These are phyloP conservation scores for Rhypophila decipiens DNA, from an alignment of 495 filamentous ascomycete genomes.

Conservation along the genomic window DNA sequence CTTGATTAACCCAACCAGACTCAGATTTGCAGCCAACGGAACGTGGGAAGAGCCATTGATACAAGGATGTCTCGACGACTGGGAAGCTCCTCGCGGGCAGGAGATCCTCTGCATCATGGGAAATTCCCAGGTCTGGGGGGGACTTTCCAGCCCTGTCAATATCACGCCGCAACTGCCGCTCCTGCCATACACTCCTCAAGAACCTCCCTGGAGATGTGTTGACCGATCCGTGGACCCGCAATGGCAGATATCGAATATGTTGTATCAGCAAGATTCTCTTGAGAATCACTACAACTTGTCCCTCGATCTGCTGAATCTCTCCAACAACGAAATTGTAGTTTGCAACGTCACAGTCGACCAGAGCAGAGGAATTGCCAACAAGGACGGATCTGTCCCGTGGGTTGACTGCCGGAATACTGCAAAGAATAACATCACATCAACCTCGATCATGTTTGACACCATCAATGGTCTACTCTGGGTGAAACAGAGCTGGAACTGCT, in stretches of 20 bases:
- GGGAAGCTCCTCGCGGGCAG: conserved; percentile 9
- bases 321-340: conserved; percentile 3
- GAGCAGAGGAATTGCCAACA: background rate
- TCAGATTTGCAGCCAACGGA: conserved; percentile 11
- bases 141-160: conserved; percentile 10
- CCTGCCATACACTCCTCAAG: conserved; percentile 11
- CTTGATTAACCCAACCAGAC: too few relatives aligned
- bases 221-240: conserved; percentile 14
- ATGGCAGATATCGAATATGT: conserved; percentile 13
- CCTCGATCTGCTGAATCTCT: conserved; percentile 14
- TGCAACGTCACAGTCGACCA: conserved; percentile 10
- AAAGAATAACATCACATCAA: background rate
- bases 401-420: conserved; percentile 3
- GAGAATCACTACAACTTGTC: conserved; percentile 5
- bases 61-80: conserved; percentile 15
- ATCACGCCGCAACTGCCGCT: conserved; percentile 18
- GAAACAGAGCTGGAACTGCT: conserved; percentile 17
- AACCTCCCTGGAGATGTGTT: conserved; percentile 10
- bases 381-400: conserved; percentile 9
- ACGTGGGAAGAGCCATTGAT: conserved; percentile 14
- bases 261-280: conserved; percentile 3
- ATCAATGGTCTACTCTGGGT: conserved; percentile 14
- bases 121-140: conserved; percentile 16
- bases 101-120: conserved; percentile 18
- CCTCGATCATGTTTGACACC: conserved; percentile 9